Conservation (phyloP, 2,329 filamentous ascomycete species). For the Penicillium janthinellum region DNA sequence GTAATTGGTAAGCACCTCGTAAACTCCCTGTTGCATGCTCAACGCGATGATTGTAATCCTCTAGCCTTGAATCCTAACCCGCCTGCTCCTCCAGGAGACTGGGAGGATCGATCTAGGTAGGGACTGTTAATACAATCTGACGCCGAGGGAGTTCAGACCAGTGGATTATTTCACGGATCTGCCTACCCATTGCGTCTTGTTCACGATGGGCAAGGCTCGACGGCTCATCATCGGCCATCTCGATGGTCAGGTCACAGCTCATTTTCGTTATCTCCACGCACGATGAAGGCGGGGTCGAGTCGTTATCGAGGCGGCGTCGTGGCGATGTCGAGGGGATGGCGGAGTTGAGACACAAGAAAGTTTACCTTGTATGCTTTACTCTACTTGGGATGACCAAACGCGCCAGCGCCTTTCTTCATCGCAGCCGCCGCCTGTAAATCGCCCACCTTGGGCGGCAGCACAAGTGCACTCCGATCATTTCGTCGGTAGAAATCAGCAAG, state of each 20-base stretch:
- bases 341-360: not conserved
- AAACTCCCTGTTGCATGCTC: not conserved
- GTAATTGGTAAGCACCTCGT: not conserved
- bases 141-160: not conserved
- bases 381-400: not conserved
- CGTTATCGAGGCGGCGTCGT: not conserved
- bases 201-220: not conserved
- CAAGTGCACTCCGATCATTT: constrained; percentile 81
- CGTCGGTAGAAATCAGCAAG: constrained; percentile 88
- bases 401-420: constrained; percentile 41
- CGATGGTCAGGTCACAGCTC: not conserved
- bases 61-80: not conserved
- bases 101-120: not conserved
- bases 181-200: not conserved
- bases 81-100: not conserved
- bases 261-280: not conserved
- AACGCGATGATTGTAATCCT: not conserved
- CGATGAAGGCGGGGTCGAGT: not conserved
- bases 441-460: constrained; percentile 89
- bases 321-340: not conserved
- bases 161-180: not conserved
- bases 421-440: constrained; percentile 58
- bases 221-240: too few species aligned
- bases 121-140: not conserved
- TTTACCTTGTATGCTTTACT: not conserved